Percentiles rank a stretch among this genome's conserved stretches.
Conservation (phyloP, 305 asterid genomes). For the Solanum hybrid region DNA sequence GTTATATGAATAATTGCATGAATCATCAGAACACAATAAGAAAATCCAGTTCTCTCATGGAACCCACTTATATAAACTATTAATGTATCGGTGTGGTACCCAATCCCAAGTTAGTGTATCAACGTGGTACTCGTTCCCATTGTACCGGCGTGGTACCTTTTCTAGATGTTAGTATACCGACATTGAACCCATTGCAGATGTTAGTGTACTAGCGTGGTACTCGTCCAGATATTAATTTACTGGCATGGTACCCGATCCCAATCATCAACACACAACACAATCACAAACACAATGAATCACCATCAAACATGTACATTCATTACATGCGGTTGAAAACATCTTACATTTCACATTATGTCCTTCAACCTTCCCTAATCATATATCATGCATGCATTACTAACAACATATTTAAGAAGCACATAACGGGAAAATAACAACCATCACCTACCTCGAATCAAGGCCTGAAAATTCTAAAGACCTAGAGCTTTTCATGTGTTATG, state of each 20-base stretch:
- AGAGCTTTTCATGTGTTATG: not conserved
- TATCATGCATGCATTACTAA: too few relatives aligned
- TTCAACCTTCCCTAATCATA: not conserved
- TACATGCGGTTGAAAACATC: not conserved
- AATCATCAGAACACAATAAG: not conserved
- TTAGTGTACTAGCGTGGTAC: not conserved
- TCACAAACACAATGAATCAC: not conserved
- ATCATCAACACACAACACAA: not conserved
- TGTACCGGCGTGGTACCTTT: not conserved
- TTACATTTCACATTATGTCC: not conserved
- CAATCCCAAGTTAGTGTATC: not conserved
- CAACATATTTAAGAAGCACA: not conserved
- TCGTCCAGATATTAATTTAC: not conserved
- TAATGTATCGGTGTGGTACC: not conserved
- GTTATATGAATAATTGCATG: not conserved
- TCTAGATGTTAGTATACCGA: not conserved
- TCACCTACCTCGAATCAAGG: not conserved
- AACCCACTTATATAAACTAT: not conserved
- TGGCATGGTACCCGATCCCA: not conserved
- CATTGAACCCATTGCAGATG: not conserved
- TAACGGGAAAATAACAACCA: too few relatives aligned
- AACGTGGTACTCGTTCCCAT: not conserved
- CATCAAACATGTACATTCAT: not conserved
- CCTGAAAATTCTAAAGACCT: not conserved
- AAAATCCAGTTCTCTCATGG: not conserved